A percentile compares a stretch with the other conserved stretches of the same genome.
These are phyloP conservation scores for Nephelium lappaceum DNA, from an alignment of 345 rosid species.

Conservation along the genomic window DNA sequence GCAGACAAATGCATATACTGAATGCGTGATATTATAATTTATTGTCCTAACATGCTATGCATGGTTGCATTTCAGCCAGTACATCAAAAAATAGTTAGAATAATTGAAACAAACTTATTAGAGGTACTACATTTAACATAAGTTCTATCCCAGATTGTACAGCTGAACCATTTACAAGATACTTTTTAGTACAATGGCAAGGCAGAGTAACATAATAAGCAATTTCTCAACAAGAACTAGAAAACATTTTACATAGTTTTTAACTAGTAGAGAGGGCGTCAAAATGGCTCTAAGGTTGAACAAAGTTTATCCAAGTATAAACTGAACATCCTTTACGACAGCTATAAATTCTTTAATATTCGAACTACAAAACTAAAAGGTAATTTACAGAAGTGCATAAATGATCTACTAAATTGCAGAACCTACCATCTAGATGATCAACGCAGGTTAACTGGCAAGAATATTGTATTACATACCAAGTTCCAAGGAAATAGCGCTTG, in stretches of 20 bases:
- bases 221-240: background rate
- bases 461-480: constrained; percentile 62
- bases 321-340: too few species aligned
- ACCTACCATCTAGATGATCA: background rate
- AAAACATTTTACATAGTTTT: background rate
- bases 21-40: background rate
- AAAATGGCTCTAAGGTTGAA: background rate
- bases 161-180: background rate
- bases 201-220: background rate
- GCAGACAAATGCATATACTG: background rate
- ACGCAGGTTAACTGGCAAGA: background rate
- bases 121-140: background rate
- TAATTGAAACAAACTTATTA: background rate
- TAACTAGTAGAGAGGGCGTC: background rate
- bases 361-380: background rate
- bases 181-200: background rate
- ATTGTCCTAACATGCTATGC: background rate
- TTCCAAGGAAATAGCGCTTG: constrained; percentile 62
- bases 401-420: background rate
- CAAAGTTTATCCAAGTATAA: background rate
- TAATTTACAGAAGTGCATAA: background rate
- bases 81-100: background rate
- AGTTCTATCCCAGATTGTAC: background rate
- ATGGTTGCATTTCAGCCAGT: background rate
- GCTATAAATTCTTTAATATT: background rate